Percentiles rank a stretch among this genome's conserved stretches.
Evolutionary conservation across 805 yeast genomes (phyloP).

Genomic region (Blastobotrys mokoenaii): DNA sequence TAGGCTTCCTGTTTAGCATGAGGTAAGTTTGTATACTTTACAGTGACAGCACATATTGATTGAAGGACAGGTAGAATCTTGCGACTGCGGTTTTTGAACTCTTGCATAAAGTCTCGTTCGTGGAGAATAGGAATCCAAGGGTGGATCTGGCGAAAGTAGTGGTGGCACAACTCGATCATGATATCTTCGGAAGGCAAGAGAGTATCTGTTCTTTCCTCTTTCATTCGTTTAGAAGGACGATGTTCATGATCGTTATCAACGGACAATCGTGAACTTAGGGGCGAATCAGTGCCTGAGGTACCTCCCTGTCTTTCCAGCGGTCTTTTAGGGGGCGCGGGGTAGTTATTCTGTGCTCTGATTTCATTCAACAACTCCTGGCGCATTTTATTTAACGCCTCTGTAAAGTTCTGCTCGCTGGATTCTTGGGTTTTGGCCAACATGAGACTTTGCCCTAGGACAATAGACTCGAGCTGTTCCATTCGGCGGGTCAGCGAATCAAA

Average conservation of each 20-base stretch:
- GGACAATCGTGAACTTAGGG: background rate
- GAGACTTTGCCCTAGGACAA: background rate
- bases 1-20: background rate
- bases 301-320: background rate
- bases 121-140: conserved; percentile 11
- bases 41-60: background rate
- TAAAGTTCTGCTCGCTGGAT: background rate
- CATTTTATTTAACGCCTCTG: background rate
- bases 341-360: background rate
- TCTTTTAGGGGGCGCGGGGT: too few species aligned
- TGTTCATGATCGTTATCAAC: background rate
- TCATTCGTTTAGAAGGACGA: background rate
- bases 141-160: conserved; percentile 5
- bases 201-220: background rate
- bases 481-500: background rate
- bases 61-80: background rate
- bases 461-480: background rate
- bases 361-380: background rate
- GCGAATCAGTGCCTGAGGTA: background rate
- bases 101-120: background rate
- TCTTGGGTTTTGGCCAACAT: background rate
- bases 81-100: background rate
- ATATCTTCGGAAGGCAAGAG: conserved; percentile 5
- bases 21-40: background rate
- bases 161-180: background rate